Conservation (phyloP, 2,329 filamentous ascomycete species). For the Aspergillus cejpii region DNA sequence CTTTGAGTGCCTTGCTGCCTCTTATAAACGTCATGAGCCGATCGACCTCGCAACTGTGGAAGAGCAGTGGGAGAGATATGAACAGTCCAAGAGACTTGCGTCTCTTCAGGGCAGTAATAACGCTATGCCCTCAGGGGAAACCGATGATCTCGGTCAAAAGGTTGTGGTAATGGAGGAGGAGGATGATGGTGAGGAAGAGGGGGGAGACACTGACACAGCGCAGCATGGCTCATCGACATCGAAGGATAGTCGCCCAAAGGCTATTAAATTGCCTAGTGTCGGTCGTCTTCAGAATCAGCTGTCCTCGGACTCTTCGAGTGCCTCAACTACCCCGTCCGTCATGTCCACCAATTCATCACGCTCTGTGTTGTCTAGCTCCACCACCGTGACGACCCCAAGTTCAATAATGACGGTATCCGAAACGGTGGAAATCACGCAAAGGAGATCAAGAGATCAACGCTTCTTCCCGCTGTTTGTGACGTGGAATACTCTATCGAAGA, state of each 20-base stretch:
- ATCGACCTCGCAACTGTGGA: conserved; percentile 64
- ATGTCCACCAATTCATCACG: conserved; percentile 46
- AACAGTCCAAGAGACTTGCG: conserved; percentile 37
- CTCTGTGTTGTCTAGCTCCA: conserved; percentile 38
- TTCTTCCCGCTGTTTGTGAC: conserved; percentile 84
- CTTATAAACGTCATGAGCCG: conserved; percentile 63
- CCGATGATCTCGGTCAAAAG: conserved; percentile 10
- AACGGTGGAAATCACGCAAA: conserved; percentile 15
- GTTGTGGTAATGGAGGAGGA: conserved; percentile 19
- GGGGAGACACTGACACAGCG: conserved; percentile 16
- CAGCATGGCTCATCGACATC: conserved; percentile 7
- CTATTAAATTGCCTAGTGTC: conserved; percentile 29
- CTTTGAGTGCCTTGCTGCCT: conserved; percentile 77
- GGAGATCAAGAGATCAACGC: conserved; percentile 38
- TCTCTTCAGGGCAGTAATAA: conserved; percentile 22
- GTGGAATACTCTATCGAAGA: conserved; percentile 70
- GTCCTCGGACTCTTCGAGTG: conserved; percentile 37
- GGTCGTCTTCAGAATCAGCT: conserved; percentile 30
- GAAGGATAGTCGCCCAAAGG: conserved; percentile 15
- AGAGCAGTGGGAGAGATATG: conserved; percentile 57
- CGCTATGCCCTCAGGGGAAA: conserved; percentile 13
- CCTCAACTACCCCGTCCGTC: conserved; percentile 38
- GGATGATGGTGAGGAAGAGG: conserved; percentile 30
- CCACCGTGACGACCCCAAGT: conserved; percentile 42
- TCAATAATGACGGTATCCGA: conserved; percentile 35